These are phyloP conservation scores for Penicillium longicatenatum DNA, from an alignment of 495 filamentous ascomycete species.

Conservation along the genomic window DNA sequence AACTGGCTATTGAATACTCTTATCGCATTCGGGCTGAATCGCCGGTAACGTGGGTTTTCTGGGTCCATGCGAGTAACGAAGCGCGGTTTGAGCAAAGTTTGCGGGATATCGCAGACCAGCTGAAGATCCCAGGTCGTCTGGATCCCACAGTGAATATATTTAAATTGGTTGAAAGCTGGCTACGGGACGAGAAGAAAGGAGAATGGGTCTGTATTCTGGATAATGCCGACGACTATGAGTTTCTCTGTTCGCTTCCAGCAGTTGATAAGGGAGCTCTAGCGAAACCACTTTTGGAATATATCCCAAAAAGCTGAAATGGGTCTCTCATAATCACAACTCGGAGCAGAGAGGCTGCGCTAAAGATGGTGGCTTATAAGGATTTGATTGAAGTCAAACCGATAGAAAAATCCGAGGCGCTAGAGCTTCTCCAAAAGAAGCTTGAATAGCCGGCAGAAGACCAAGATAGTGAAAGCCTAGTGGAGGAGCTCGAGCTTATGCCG, in stretches of 20 bases:
- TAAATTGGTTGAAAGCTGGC: slow-evolving; percentile 39
- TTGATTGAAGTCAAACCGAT: slow-evolving; percentile 43
- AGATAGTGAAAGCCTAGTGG: slow-evolving; percentile 23
- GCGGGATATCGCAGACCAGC: slow-evolving; percentile 37
- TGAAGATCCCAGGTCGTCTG: slow-evolving; percentile 36
- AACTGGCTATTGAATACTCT: slow-evolving; percentile 42
- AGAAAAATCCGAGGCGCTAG: slow-evolving; percentile 30
- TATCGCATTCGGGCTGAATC: slow-evolving; percentile 36
- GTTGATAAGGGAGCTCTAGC: neutral
- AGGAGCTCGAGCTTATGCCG: slow-evolving; percentile 41
- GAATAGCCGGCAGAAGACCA: slow-evolving; percentile 4
- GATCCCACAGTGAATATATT: slow-evolving; percentile 42
- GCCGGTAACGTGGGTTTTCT: slow-evolving; percentile 50
- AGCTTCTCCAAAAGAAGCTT: slow-evolving; percentile 43
- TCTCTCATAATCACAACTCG: slow-evolving; percentile 28
- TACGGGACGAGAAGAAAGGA: slow-evolving; percentile 14
- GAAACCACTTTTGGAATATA: neutral
- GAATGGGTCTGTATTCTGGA: slow-evolving; percentile 6
- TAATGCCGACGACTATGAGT: slow-evolving; percentile 4
- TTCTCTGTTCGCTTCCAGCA: neutral
- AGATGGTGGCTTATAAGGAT: slow-evolving; percentile 30
- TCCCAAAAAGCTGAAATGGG: neutral
- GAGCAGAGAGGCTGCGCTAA: slow-evolving; percentile 23
- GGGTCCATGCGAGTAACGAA: slow-evolving; percentile 44
- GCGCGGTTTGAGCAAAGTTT: slow-evolving; percentile 43